Conservation (phyloP, 768 basidiomycete genomes). For the Boletus reticulatus region DNA sequence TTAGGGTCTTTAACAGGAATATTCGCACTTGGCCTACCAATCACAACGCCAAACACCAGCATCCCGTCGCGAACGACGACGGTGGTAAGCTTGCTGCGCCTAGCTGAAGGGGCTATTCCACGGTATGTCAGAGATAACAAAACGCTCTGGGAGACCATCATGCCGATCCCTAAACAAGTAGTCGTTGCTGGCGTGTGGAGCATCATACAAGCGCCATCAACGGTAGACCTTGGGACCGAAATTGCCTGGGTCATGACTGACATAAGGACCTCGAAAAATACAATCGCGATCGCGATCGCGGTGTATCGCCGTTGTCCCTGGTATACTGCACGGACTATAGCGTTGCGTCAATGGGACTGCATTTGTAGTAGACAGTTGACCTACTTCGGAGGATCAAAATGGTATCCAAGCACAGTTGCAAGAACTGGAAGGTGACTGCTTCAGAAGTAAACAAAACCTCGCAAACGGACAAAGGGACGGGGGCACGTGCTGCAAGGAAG, state of each 20-base stretch:
- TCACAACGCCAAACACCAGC: slow-evolving; percentile 4
- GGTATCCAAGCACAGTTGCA: slow-evolving; percentile 14
- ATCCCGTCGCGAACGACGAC: slow-evolving; percentile 17
- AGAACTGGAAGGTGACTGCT: slow-evolving; percentile 3
- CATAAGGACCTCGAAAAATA: slow-evolving; percentile 3
- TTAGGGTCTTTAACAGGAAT: background rate
- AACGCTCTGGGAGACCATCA: slow-evolving; percentile 10
- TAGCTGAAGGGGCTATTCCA: slow-evolving; percentile 10
- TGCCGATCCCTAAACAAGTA: background rate
- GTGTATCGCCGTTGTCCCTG: slow-evolving; percentile 1
- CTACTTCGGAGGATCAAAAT: slow-evolving; percentile 21
- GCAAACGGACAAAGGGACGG: slow-evolving; percentile 5
- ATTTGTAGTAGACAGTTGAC: background rate
- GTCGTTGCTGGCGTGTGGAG: background rate
- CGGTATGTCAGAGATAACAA: slow-evolving; percentile 16
- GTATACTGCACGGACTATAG: slow-evolving; percentile 16
- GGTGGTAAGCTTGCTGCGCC: slow-evolving; percentile 12
- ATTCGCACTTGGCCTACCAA: slow-evolving; percentile 7
- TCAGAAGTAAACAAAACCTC: background rate
- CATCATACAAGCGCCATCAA: slow-evolving; percentile 12
- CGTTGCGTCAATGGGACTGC: background rate
- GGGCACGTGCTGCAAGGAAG: background rate
- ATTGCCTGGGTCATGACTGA: background rate
- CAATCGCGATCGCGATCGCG: background rate
- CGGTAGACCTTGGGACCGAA: background rate